Base-by-base conservation (phyloP, 805 yeast genomes). In the Candida awuae region DNA sequence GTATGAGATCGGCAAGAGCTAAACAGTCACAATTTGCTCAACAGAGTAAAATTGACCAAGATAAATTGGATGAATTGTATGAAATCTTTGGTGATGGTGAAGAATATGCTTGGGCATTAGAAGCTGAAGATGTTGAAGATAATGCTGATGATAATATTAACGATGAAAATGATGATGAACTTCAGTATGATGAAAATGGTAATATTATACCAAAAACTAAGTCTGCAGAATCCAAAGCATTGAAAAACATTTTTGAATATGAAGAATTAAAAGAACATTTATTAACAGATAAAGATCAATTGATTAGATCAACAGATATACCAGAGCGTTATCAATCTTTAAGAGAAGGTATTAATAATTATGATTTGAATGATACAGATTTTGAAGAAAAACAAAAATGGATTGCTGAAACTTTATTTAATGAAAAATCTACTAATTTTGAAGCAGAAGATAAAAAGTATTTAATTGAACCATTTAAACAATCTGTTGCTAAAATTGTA, bases 31-130 rank as follows among this genome's bases (percentile, higher is more conserved):
- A 56, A 29, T 54, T 56, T 33, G 45, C 60, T 12, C 53, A 55
- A 37, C 51, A 52, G 35, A 55, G 65, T 45, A 71, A 84, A 53
- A 64, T 83, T 31, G 95, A 92, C 51, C 80, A 92, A 39, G 97
- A 92, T 52, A 84, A 85, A 57, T 74, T 90, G 47, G 92, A 86
- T 54, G 97, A 90, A 60, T 74, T 92, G 55, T 87, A 79, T 54
- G 98, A 92, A 58, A 85, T 92, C 12, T 92, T 92, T 57, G 98
- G 98, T 48, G 94, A 87, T 59, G 98, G 98, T 37, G 87, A 80
- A 47, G 97, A 90, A 55, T 92, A 92, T 61, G 96, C 85, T 41
- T 92, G 98, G 97, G 98, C 98, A 10, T 67, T 92, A 39, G 96
- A 86, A 54, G 92, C 85, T 21, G 96, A 88, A 62, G 77, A 74